phyloP scores from a whole-genome alignment of 2,329 filamentous ascomycete genomes.

The Herpotrichia juniperi region DNA sequence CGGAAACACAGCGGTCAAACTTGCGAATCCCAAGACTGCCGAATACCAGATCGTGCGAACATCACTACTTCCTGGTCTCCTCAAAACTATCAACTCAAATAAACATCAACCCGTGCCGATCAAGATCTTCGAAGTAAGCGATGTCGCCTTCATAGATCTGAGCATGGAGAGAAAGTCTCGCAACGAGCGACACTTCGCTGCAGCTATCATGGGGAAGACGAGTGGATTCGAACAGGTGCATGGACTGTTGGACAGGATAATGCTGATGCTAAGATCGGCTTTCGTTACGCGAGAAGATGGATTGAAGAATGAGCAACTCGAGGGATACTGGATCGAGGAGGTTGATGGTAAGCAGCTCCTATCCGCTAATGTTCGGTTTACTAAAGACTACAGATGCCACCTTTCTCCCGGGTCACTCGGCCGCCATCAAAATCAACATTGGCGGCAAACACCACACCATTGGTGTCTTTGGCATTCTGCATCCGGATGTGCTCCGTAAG shows the following conservation, averaged over 20 bases:
- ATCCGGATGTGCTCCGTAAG: conserved; percentile 76
- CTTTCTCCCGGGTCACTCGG: conserved; percentile 89
- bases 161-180: conserved; percentile 79
- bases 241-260: conserved; percentile 86
- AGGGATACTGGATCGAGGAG: conserved; percentile 92
- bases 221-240: conserved; percentile 96
- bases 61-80: conserved; percentile 80
- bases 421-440: conserved; percentile 79
- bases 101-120: conserved; percentile 87
- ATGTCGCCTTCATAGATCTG: conserved; percentile 90
- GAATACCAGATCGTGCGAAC: conserved; percentile 95
- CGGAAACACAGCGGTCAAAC: conserved; percentile 78
- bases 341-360: conserved; percentile 67
- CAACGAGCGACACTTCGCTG: conserved; percentile 96
- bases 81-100: conserved; percentile 95
- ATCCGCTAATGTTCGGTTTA: conserved; percentile 6
- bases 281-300: conserved; percentile 78
- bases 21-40: conserved; percentile 90
- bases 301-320: conserved; percentile 63
- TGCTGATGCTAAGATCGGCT: conserved; percentile 86
- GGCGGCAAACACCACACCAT: conserved; percentile 76
- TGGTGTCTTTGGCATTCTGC: conserved; percentile 91
- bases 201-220: conserved; percentile 91
- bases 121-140: conserved; percentile 89
- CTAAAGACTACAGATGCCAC: conserved; percentile 67